Base-by-base conservation (phyloP, 148 eudicot species). In the Amaranthus hypochondriacus region DNA sequence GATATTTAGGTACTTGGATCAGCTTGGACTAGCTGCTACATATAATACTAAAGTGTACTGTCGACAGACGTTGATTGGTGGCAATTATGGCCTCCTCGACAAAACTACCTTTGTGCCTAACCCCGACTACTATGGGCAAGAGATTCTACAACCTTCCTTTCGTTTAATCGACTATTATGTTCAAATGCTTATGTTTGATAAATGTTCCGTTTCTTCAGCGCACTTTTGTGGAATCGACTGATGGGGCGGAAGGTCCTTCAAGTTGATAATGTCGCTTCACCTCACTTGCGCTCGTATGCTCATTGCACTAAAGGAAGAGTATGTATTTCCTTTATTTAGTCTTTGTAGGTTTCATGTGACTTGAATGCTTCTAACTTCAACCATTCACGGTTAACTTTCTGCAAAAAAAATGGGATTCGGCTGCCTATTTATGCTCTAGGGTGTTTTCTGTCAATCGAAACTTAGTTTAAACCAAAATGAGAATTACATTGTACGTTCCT, bases 121-220 rank as follows among this genome's bases (percentile, higher is more conserved):
- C 72, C 98, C 98, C 7, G 98, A 93, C 70, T 93, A 89, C 75
- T 93, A 88, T 74, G 88, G 97, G 96, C 80, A 82, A 66, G 86
- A 55, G 51, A 64, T 28, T 55, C 47, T 58, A n/a, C 44, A 39
- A 53, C 50, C 48, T 64, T 18, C 49, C 48, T 63, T 50, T 9
- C 68, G 13, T 21, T 51, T 56, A 28, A 14, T 42, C 57, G 54
- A 9, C 56, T n/a, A 9, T 54, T 7, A 39, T 57, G 28, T 9
- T 47, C 5, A 9, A 8, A 8, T 44, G 1, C 52, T 75, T 21
- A 79, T 61, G 51, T 21, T 43, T n/a, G 48, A 62, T 59, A 48
- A 39, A 42, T 14, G 56, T 51, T 80, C 62, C 46, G 5, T 58
- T 67, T 48, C 12, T 70, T 50, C 78, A 93, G 98, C 74, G 98